phyloP scores from a whole-genome alignment of 2,329 filamentous ascomycete species.

The Knufia petricola region DNA sequence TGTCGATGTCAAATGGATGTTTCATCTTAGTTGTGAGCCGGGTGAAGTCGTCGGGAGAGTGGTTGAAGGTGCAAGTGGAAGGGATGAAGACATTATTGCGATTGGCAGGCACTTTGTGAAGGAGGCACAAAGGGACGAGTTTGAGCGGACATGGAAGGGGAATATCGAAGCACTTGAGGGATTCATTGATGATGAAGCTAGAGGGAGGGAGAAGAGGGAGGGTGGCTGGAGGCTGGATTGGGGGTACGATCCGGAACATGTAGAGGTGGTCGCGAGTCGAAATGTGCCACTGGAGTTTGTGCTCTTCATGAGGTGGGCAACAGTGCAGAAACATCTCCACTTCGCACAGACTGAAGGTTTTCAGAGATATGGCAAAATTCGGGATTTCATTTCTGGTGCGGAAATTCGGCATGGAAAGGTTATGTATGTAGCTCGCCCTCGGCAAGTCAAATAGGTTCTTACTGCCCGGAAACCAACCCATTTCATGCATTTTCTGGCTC shows the following conservation, averaged over 20 bases:
- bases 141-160: slow-evolving; percentile 6
- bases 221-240: slow-evolving; percentile 17
- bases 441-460: too few relatives aligned
- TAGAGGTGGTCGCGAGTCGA: not conserved
- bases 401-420: slow-evolving; percentile 26
- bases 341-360: slow-evolving; percentile 30
- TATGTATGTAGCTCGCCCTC: not conserved
- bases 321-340: slow-evolving; percentile 27
- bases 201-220: slow-evolving; percentile 24
- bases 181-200: slow-evolving; percentile 11
- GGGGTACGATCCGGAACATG: not conserved
- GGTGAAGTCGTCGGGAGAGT: slow-evolving; percentile 1
- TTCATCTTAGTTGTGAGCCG: slow-evolving; percentile 34
- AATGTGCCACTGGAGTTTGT: slow-evolving; percentile 33
- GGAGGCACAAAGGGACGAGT: slow-evolving; percentile 9
- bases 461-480: too few relatives aligned
- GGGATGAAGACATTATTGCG: slow-evolving; percentile 7
- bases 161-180: slow-evolving; percentile 10
- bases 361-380: slow-evolving; percentile 23
- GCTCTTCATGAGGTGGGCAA: slow-evolving; percentile 32
- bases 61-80: not conserved
- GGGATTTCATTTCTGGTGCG: slow-evolving; percentile 18
- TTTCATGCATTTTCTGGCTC: too few relatives aligned
- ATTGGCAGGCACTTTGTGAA: slow-evolving; percentile 13
- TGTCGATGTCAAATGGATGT: slow-evolving; percentile 35